Evolutionary conservation across 2,329 filamentous ascomycete genomes (phyloP), one percentile per base, ranked within the genome.

Genomic region (Orbilia quercus): DNA sequence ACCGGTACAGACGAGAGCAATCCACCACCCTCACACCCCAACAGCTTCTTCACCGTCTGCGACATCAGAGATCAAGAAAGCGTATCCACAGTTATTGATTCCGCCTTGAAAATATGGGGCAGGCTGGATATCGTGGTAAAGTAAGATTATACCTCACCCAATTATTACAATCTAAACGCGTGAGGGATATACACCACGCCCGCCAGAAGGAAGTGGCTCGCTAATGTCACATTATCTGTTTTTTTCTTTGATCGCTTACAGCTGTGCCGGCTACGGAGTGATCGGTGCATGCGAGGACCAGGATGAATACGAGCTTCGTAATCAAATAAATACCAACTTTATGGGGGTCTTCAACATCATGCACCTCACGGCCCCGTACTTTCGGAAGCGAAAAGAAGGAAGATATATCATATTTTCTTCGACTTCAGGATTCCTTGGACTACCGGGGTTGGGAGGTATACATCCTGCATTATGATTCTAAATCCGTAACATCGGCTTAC

Each of bases 281-380:
- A 96, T 98, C 77, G 94, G 92, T 25, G 89, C 94, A 0, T 97
- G 93, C 81, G 95, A 98, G 82, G 95, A 98, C 81, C 95, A 98
- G 82, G 92, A 97, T 80, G 92, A 96, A 80, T 89, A 92, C 80
- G 95, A 98, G 79, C 87, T 98, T 77, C 90, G 92, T 69, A 94
- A 96, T 78, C 95, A 98, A 81, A 97, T 98, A 82, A 92, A 96
- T 83, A 97, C 93, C 20, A 99, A 99, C 81, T 96, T 97, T 81
- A 94, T 96, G 84, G 95, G 95, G 60, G 96, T 92, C 0, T 82
- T 98, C 71, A 91, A 98, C 81, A 96, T 99, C 77, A 90, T 98
- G 70, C 92, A 97, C 80, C 84, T 91, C 18, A 93, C 90, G 1
- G 83, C 98, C 38, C 92, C 93, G 0, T 92, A 96, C 82, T 96